phyloP scores from a whole-genome alignment of 116 monocot species.

The Zostera marina region DNA sequence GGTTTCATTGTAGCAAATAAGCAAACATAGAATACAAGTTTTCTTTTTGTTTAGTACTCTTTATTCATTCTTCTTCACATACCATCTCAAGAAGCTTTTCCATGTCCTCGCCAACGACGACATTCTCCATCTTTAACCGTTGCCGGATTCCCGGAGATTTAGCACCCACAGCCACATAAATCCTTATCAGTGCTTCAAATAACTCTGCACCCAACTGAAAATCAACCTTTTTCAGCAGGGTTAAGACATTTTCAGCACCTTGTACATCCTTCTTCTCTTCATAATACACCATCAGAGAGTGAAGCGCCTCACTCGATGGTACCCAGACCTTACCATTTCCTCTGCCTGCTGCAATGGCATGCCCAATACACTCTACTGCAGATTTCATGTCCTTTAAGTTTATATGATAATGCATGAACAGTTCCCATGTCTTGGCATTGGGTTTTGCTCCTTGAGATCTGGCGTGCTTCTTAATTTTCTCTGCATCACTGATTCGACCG shows the following conservation, averaged over 20 bases:
- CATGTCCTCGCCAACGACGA: conserved; percentile 28
- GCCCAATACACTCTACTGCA: conserved; percentile 37
- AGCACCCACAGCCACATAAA: conserved; percentile 44
- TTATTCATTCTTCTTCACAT: conserved; percentile 11
- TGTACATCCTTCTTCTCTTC: conserved; percentile 42
- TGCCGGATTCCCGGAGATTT: conserved; percentile 52
- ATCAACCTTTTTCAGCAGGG: conserved; percentile 32
- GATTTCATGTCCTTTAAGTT: conserved; percentile 47
- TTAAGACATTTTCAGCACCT: conserved; percentile 56
- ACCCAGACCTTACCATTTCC: conserved; percentile 54
- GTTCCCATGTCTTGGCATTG: conserved; percentile 84
- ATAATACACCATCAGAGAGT: conserved; percentile 47
- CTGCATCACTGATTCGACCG: conserved; percentile 53
- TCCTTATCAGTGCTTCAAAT: conserved; percentile 52
- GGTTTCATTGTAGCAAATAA: no score
- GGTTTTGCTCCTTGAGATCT: conserved; percentile 46
- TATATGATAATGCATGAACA: conserved; percentile 75
- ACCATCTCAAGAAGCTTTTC: conserved; percentile 52
- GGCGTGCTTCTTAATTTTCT: conserved; percentile 37
- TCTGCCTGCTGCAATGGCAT: conserved; percentile 54
- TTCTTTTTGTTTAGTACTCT: no score
- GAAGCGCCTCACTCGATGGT: conserved; percentile 27
- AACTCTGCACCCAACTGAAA: conserved; percentile 24
- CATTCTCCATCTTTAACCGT: conserved; percentile 75
- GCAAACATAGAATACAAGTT: no score